These are phyloP conservation scores for Sugiyamaella mastotermitis DNA, from an alignment of 805 yeast species.

Conservation along the genomic window DNA sequence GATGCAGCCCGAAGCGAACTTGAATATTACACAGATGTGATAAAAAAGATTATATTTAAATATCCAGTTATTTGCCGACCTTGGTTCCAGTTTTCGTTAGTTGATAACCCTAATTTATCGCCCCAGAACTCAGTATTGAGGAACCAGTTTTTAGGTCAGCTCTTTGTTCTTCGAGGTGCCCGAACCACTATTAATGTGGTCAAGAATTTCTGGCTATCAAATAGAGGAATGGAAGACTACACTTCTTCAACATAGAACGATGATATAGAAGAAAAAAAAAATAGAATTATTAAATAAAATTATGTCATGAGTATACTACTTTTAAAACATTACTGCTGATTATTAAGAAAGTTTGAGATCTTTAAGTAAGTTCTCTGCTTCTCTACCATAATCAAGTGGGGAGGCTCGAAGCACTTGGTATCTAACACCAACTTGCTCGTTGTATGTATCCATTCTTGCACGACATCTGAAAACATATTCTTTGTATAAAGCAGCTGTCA, in stretches of 20 bases:
- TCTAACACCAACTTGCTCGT: conserved; percentile 67
- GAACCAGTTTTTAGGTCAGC: conserved; percentile 24
- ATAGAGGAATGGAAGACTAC: conserved; percentile 28
- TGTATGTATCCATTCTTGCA: conserved; percentile 79
- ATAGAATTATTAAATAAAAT: background rate
- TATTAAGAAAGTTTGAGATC: no score
- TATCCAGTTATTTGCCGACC: conserved; percentile 16
- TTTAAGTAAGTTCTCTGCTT: conserved; percentile 22
- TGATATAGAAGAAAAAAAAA: background rate
- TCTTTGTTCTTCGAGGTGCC: conserved; percentile 27
- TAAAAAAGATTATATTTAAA: conserved; percentile 23
- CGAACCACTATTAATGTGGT: conserved; percentile 24
- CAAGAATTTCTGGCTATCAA: conserved; percentile 29
- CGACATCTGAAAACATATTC: conserved; percentile 71
- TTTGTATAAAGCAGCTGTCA: conserved; percentile 51
- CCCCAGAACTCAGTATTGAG: conserved; percentile 11
- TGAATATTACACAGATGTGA: conserved; percentile 36
- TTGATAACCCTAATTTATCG: conserved; percentile 11
- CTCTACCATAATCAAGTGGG: conserved; percentile 28
- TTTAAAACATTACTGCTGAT: no score
- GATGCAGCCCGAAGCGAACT: conserved; percentile 39
- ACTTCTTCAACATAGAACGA: no score
- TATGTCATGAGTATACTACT: no score
- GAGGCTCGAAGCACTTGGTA: conserved; percentile 53
- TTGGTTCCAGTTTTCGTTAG: conserved; percentile 15